Evolutionary conservation across 2,329 filamentous ascomycete species (phyloP).

Genomic region (Stagonosporopsis tanaceti): DNA sequence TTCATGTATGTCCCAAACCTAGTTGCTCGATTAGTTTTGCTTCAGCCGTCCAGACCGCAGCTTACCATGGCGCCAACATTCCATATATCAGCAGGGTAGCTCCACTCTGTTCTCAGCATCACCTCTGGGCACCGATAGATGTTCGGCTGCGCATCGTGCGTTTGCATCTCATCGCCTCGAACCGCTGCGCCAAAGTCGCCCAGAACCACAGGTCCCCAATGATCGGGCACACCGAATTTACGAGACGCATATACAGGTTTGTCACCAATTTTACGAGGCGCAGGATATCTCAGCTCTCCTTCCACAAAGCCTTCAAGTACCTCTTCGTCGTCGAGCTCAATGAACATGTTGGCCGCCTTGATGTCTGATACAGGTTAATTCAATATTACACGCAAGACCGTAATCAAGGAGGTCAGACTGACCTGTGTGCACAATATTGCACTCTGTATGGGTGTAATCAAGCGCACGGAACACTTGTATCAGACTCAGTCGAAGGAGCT

Average conservation of each 20-base stretch:
- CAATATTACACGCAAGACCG: neutral
- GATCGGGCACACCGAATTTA: conserved; percentile 44
- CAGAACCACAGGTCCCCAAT: conserved; percentile 36
- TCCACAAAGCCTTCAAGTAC: conserved; percentile 48
- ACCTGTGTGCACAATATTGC: conserved; percentile 57
- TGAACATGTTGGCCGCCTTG: conserved; percentile 55
- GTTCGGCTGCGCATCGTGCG: conserved; percentile 45
- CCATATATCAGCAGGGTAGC: conserved; percentile 51
- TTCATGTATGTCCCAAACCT: conserved; percentile 53
- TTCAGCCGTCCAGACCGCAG: neutral
- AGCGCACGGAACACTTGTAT: conserved; percentile 52
- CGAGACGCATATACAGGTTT: conserved; percentile 49
- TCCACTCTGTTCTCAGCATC: conserved; percentile 48
- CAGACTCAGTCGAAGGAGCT: conserved; percentile 51
- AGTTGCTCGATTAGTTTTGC: neutral
- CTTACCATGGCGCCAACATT: conserved; percentile 47
- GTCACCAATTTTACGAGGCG: conserved; percentile 48
- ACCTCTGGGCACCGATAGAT: conserved; percentile 52
- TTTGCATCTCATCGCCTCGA: conserved; percentile 2
- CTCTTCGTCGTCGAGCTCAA: conserved; percentile 45
- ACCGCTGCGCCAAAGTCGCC: conserved; percentile 36
- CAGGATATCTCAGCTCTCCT: conserved; percentile 48
- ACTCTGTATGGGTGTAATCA: conserved; percentile 54
- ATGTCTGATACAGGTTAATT: conserved; percentile 47
- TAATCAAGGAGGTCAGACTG: neutral